These are phyloP conservation scores for Heterobasidion annosum DNA, from an alignment of 1,284 basidiomycete species.

Conservation along the genomic window DNA sequence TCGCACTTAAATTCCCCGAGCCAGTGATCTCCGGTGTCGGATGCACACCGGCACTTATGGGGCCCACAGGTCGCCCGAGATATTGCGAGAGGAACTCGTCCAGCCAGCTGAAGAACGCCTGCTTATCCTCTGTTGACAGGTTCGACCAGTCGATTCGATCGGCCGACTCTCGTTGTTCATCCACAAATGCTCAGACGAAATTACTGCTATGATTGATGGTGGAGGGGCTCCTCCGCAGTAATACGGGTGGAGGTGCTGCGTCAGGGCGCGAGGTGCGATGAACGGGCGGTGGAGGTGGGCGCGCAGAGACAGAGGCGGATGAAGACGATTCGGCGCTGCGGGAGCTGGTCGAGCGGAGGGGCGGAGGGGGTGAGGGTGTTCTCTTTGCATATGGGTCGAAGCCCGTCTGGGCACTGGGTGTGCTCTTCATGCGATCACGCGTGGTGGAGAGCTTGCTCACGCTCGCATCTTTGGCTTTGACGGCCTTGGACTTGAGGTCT, in stretches of 20 bases:
- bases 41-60: not conserved
- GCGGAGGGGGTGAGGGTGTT: slow-evolving; percentile 22
- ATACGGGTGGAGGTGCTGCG: not conserved
- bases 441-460: slow-evolving; percentile 44
- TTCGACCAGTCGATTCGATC: slow-evolving; percentile 57
- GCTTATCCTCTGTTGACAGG: slow-evolving; percentile 56
- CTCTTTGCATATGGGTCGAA: slow-evolving; percentile 47
- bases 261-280: not conserved
- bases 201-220: not conserved
- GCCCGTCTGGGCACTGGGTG: slow-evolving; percentile 48
- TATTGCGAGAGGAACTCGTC: slow-evolving; percentile 66
- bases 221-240: not conserved
- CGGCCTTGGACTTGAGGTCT: slow-evolving; percentile 55
- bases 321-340: not conserved
- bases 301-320: not conserved
- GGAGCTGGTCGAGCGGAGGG: not conserved
- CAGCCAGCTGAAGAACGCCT: slow-evolving; percentile 64
- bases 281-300: not conserved
- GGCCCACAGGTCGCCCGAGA: slow-evolving; percentile 15
- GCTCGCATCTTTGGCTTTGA: slow-evolving; percentile 45
- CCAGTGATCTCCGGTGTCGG: not conserved
- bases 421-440: slow-evolving; percentile 47
- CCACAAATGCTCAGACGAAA: not conserved
- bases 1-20: not conserved
- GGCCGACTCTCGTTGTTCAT: not conserved